Base-by-base conservation (phyloP, 139 green algal genomes). In the Picochlorum sp. region DNA sequence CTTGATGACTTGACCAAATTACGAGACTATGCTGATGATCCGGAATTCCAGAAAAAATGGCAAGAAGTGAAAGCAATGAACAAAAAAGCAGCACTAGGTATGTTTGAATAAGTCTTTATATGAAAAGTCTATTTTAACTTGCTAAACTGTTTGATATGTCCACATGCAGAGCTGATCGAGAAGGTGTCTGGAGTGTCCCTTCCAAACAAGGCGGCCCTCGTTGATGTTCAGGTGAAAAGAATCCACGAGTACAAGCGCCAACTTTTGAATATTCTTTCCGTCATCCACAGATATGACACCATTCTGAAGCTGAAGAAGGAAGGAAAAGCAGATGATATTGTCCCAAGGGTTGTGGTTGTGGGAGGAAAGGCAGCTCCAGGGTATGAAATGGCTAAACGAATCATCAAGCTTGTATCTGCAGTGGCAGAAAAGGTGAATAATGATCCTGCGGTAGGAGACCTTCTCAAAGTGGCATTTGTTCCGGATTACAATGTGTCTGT, bases 211-310 rank as follows among this genome's bases (percentile, higher is more conserved):
- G 51, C 90, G n/a, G 80, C 88, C 4, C 74, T 98, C 72, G 92
- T 97, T 67, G 92, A 98, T 73, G 84, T 98, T 65, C 91, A 96
- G 70, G 79, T 85, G 49, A 98, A 99, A 82, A 86, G 94, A 62
- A 98, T 99, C 65, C 92, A 98, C 79, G 92, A 99, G 84, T 99
- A 99, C 88, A 99, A 99, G 89, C 81, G 94, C 55, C 94, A 99
- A 87, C 79, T 91, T 69, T 67, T 97, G 30, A 97, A 97, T 72
- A 68, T 96, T 59, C 77, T 97, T 61, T 83, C 77, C 65, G 82
- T 95, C 71, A 86, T 95, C 65, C 79, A 79, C 61, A 83, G 87
- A 37, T 98, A 96, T 78, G 88, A 96, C 67, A 68, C 85, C 70
- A 88, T 99, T 56, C 94, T 93, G 78, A 75, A 73, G 49, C 94